phyloP scores from a whole-genome alignment of 225 moss, liverwort and hornwort genomes.

The Takakia lepidozioides region DNA sequence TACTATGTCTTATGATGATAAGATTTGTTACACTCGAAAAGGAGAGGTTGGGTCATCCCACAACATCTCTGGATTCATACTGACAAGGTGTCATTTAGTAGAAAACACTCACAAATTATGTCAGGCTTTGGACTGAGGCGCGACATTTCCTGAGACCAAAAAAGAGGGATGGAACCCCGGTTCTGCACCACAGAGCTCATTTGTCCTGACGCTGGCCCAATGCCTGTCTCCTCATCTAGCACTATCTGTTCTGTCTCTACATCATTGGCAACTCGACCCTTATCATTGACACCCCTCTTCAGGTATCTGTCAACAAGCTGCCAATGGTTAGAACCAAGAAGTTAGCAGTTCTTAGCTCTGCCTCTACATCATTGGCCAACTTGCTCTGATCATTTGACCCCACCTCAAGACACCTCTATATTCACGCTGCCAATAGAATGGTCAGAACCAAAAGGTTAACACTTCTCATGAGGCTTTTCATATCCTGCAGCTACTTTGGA shows the following conservation, averaged over 20 bases:
- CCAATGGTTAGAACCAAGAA: too few species aligned
- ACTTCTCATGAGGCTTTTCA: too few species aligned
- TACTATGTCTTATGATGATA: too few species aligned
- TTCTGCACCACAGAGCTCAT: conserved; percentile 92
- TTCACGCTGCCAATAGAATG: too few species aligned
- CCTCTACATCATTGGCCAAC: conserved; percentile 98
- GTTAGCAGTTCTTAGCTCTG: too few species aligned
- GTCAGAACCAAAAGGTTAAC: too few species aligned
- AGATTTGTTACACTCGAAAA: too few species aligned
- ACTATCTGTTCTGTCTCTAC: conserved; percentile 96
- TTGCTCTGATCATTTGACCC: conserved; percentile 63
- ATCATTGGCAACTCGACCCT: conserved; percentile 93
- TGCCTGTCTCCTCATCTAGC: conserved; percentile 82
- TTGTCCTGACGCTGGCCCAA: conserved; percentile 73
- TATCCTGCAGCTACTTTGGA: too few species aligned
- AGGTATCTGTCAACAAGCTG: conserved; percentile 63
- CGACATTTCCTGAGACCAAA: conserved; percentile 89
- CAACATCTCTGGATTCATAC: too few species aligned
- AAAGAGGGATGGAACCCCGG: conserved; percentile 92
- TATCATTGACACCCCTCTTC: conserved; percentile 95
- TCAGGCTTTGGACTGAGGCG: conserved; percentile 89
- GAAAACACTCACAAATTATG: conserved; percentile 51
- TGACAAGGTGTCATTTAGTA: too few species aligned
- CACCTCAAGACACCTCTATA: conserved; percentile 31
- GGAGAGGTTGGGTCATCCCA: too few species aligned